These are phyloP conservation scores for Veloporphyrellus conicus DNA, from an alignment of 1,284 basidiomycete genomes.

Conservation along the genomic window DNA sequence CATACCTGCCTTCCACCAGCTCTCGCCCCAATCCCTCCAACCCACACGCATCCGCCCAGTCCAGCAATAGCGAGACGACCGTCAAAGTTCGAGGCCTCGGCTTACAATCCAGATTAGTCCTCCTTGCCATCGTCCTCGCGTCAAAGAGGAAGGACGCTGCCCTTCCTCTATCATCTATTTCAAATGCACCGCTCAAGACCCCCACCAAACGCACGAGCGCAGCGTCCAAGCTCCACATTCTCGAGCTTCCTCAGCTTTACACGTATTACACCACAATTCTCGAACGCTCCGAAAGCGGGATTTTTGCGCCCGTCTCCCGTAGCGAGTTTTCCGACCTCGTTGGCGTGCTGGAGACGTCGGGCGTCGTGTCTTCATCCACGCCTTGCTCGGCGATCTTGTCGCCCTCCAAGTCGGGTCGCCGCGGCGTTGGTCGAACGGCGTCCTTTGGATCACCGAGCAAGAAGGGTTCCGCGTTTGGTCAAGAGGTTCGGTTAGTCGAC, in stretches of 20 bases:
- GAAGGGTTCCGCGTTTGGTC: conserved; percentile 39
- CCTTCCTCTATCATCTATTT: conserved; percentile 45
- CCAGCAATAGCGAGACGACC: conserved; percentile 57
- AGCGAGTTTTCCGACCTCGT: conserved; percentile 72
- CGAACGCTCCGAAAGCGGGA: conserved; percentile 46
- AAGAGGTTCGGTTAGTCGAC: conserved; percentile 52
- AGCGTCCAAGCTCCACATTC: conserved; percentile 29
- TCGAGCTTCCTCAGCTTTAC: conserved; percentile 60
- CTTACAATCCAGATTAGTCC: conserved; percentile 64
- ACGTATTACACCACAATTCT: conserved; percentile 60
- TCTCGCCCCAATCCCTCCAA: conserved; percentile 20
- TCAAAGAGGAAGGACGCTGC: conserved; percentile 56
- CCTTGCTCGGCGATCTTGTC: conserved; percentile 34
- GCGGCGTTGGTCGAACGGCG: conserved; percentile 49
- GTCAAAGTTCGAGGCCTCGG: conserved; percentile 63
- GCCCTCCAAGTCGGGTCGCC: conserved; percentile 40
- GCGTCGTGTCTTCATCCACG: conserved; percentile 47
- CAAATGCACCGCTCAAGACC: conserved; percentile 36
- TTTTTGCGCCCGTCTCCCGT: conserved; percentile 63
- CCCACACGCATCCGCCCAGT: conserved; percentile 19
- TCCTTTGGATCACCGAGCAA: conserved; percentile 52
- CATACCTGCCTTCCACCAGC: conserved; percentile 52
- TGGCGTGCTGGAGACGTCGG: conserved; percentile 66
- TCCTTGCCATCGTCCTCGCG: conserved; percentile 61
- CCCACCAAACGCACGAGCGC: conserved; percentile 53